phyloP scores from a whole-genome alignment of 495 filamentous ascomycete species.

The Friedmanniomyces simplex region DNA sequence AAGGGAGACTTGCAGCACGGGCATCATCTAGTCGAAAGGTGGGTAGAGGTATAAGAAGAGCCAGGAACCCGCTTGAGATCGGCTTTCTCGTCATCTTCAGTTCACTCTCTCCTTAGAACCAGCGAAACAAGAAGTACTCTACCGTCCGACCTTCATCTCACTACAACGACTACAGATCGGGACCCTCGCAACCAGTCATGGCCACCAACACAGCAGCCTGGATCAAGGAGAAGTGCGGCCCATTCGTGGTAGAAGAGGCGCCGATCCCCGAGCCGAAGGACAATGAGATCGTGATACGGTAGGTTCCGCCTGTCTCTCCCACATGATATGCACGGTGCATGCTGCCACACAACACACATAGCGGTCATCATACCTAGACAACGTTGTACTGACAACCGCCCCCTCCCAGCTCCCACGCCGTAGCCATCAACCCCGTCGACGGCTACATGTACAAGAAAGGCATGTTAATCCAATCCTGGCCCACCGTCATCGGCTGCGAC shows the following conservation, averaged over 20 bases:
- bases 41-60: too few relatives aligned
- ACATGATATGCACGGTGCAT: conserved; percentile 19
- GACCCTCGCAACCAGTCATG: not conserved
- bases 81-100: too few relatives aligned
- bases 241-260: conserved; percentile 29
- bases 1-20: too few relatives aligned
- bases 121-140: too few relatives aligned
- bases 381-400: too few relatives aligned
- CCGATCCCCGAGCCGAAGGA: conserved; percentile 26
- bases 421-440: conserved; percentile 43
- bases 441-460: conserved; percentile 33
- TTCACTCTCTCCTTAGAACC: too few relatives aligned
- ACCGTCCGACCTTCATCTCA: not conserved
- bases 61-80: too few relatives aligned
- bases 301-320: not conserved
- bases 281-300: conserved; percentile 30
- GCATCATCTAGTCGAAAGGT: too few relatives aligned
- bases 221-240: conserved; percentile 6
- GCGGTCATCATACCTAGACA: too few relatives aligned
- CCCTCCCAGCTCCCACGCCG: conserved; percentile 16
- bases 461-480: conserved; percentile 32
- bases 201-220: conserved; percentile 12
- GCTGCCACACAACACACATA: conserved; percentile 15
- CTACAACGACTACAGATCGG: not conserved
- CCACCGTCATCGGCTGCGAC: conserved; percentile 44